Evolutionary conservation across 2,329 filamentous ascomycete genomes (phyloP), one percentile per base, ranked within the genome.

Genomic region (Meredithiella fracta): DNA sequence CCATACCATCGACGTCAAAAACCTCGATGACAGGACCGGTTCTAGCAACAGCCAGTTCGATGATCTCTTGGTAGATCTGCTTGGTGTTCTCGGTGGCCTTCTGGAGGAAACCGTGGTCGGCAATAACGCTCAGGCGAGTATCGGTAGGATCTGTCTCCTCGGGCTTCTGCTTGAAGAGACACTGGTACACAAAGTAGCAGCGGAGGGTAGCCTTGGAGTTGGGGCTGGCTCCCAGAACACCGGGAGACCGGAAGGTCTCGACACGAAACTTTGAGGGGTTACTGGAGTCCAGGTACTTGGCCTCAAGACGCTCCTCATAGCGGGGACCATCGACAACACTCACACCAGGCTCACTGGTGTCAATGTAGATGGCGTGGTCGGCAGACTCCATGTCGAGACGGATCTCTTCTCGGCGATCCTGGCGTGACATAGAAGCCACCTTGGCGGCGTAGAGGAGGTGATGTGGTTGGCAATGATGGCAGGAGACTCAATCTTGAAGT

Each of bases 151-250:
- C 72, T 0, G 90, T 86, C 60, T 82, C 82, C 62, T 83, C 78
- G 1, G 82, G 79, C 55, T 72, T 72, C 2, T 89, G 86, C 63
- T 81, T 83, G 69, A 97, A 98, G 65, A 85, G 82, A 69, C 91
- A 95, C 70, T 95, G 87, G 74, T 98, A 98, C 62, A 98, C 89
- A 67, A 98, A 98, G 74, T 98, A 98, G 74, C 92, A 98, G 60
- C 92, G 85, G 56, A 98, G 75, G 55, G 91, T 87, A 58, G 91
- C 82, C 65, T 89, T 84, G 57, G 84, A 82, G 59, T 79, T 77
- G 47, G 80, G 72, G 47, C 72, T 70, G 58, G 74, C 76, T 7
- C 86, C 86, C 44, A 97, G 75, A 31, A 83, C 80, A 60, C 85
- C 90, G 2, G 86, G 83, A 2, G 92, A 96, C 60, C 92, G 83